phyloP scores from a whole-genome alignment of 2,329 filamentous ascomycete species.

The Monosporascus cannonballus region DNA sequence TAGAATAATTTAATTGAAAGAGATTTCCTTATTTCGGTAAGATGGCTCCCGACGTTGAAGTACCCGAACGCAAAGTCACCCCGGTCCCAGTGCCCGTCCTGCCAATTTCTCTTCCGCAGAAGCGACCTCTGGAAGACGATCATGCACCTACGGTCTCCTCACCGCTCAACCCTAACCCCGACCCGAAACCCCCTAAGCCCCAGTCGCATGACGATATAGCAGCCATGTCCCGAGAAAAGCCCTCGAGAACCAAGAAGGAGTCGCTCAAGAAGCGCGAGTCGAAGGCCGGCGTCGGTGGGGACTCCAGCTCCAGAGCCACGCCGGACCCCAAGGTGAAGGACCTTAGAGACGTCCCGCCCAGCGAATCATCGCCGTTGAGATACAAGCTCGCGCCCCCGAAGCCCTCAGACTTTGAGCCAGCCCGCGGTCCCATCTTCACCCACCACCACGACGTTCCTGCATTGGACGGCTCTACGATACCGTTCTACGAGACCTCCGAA shows the following conservation, averaged over 20 bases:
- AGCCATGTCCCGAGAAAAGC: constrained; percentile 40
- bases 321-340: constrained; percentile 46
- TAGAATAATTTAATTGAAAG: neutral
- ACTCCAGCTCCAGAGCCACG: constrained; percentile 43
- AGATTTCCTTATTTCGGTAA: neutral
- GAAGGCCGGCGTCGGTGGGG: constrained; percentile 42
- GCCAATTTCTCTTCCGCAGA: constrained; percentile 51
- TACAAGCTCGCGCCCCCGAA: constrained; percentile 62
- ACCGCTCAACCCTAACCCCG: constrained; percentile 64
- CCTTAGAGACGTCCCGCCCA: constrained; percentile 31
- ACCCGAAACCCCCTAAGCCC: constrained; percentile 29
- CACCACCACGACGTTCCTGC: constrained; percentile 46
- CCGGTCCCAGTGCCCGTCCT: constrained; percentile 20
- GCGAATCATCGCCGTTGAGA: constrained; percentile 46
- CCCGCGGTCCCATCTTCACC: constrained; percentile 52
- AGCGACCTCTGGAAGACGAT: constrained; percentile 61
- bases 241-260: constrained; percentile 55
- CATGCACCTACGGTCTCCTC: constrained; percentile 67
- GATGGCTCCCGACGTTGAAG: constrained; percentile 25
- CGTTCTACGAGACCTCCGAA: constrained; percentile 59
- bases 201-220: constrained; percentile 31
- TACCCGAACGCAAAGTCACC: constrained; percentile 23
- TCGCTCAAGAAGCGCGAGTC: constrained; percentile 63
- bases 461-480: constrained; percentile 43
- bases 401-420: constrained; percentile 53